These are phyloP conservation scores for Arthrobotrys sinensis DNA, from an alignment of 2,329 filamentous ascomycete genomes.

Conservation along the genomic window DNA sequence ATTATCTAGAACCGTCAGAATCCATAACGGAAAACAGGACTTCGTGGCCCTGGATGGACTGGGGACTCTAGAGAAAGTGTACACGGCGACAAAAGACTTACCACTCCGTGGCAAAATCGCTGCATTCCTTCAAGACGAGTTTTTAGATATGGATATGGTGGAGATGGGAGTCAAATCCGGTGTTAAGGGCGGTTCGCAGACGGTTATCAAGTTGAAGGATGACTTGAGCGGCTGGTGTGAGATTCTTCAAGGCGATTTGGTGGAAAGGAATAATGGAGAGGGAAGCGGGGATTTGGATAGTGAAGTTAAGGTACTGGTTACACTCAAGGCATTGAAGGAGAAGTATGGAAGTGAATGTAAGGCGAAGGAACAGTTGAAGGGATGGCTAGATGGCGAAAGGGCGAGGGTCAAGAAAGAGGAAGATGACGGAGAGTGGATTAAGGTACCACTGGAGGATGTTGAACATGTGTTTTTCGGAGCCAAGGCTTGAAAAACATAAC, in stretches of 20 bases:
- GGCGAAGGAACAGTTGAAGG: slow-evolving; percentile 24
- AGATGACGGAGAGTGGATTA: slow-evolving; percentile 49
- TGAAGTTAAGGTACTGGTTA: slow-evolving; percentile 44
- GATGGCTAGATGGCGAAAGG: slow-evolving; percentile 30
- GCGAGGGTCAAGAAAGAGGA: slow-evolving; percentile 39
- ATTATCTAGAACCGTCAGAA: slow-evolving; percentile 74
- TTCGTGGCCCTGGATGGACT: slow-evolving; percentile 74
- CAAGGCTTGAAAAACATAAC: slow-evolving; percentile 1
- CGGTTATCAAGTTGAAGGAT: slow-evolving; percentile 28
- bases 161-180: slow-evolving; percentile 24
- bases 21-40: slow-evolving; percentile 71
- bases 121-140: slow-evolving; percentile 76
- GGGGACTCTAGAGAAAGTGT: slow-evolving; percentile 72
- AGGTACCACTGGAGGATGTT: slow-evolving; percentile 46
- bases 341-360: slow-evolving; percentile 35
- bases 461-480: slow-evolving; percentile 38
- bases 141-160: slow-evolving; percentile 77
- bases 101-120: slow-evolving; percentile 73
- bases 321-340: slow-evolving; percentile 47
- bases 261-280: slow-evolving; percentile 17
- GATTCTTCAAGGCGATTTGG: slow-evolving; percentile 41
- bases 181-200: slow-evolving; percentile 17
- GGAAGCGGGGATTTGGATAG: slow-evolving; percentile 36
- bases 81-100: slow-evolving; percentile 71
- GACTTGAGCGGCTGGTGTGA: slow-evolving; percentile 52